Percentiles rank a stretch among this genome's conserved stretches.
Conservation (phyloP, 441 rosid species). For the Populus trichocarpa region DNA sequence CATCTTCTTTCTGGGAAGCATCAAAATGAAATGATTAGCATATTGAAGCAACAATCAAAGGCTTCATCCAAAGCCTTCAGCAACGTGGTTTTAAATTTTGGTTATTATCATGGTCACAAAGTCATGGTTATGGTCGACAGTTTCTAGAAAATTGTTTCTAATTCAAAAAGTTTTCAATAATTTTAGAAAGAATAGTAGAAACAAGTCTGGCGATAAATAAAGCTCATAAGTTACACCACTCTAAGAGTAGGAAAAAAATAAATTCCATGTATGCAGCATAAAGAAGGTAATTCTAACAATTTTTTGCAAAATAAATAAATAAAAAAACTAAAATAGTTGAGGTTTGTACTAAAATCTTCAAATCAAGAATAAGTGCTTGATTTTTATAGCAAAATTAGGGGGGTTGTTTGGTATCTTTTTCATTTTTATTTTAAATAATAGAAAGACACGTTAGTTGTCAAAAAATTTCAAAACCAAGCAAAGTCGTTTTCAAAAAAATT, state of each 20-base stretch:
- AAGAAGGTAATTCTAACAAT: too few species aligned
- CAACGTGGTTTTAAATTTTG: not conserved
- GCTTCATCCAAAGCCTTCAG: constrained; percentile 3
- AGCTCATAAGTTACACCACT: too few species aligned
- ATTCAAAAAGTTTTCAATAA: not conserved
- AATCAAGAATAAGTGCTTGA: not conserved
- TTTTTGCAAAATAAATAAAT: too few species aligned
- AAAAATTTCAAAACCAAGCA: too few species aligned
- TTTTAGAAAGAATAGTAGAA: too few species aligned
- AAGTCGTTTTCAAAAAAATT: too few species aligned
- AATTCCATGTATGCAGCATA: too few species aligned
- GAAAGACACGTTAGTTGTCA: too few species aligned
- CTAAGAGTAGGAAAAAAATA: too few species aligned
- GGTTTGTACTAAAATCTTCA: not conserved
- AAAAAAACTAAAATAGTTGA: too few species aligned
- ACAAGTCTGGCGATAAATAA: too few species aligned
- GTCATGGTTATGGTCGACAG: not conserved
- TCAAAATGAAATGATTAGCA: not conserved
- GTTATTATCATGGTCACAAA: not conserved
- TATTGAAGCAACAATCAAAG: not conserved
- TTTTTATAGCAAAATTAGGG: not conserved
- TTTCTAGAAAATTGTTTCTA: not conserved
- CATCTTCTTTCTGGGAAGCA: not conserved
- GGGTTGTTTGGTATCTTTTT: not conserved
- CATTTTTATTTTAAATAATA: not conserved